These are phyloP conservation scores for Candida namnaoensis DNA, from an alignment of 805 yeast species.

Conservation along the genomic window DNA sequence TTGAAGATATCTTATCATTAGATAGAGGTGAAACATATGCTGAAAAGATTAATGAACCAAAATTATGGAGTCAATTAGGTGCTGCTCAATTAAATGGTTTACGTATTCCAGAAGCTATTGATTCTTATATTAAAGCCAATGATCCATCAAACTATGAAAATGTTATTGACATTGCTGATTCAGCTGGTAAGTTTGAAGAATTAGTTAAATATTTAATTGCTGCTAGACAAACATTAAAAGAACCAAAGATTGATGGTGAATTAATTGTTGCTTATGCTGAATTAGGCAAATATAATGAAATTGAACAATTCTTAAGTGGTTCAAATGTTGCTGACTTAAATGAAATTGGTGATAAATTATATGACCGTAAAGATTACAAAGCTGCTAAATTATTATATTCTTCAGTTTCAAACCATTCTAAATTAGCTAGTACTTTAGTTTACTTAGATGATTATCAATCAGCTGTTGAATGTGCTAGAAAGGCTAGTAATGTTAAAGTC, in stretches of 20 bases:
- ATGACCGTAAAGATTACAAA: conserved; percentile 71
- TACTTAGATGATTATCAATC: conserved; percentile 87
- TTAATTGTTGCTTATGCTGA: conserved; percentile 82
- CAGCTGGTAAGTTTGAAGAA: conserved; percentile 94
- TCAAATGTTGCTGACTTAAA: conserved; percentile 93
- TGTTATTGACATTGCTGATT: conserved; percentile 91
- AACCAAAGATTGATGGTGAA: conserved; percentile 89
- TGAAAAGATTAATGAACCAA: conserved; percentile 78
- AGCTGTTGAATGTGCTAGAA: conserved; percentile 98
- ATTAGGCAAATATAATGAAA: conserved; percentile 64
- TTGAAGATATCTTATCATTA: conserved; percentile 86
- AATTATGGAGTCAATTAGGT: conserved; percentile 92
- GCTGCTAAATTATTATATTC: conserved; percentile 88
- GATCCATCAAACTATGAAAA: conserved; percentile 86
- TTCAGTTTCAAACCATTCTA: conserved; percentile 87
- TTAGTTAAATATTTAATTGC: conserved; percentile 75
- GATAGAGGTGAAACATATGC: conserved; percentile 94
- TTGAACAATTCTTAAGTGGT: conserved; percentile 75
- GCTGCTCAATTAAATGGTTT: conserved; percentile 92
- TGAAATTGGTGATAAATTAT: conserved; percentile 84
- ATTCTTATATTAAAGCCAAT: conserved; percentile 84
- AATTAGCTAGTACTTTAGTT: conserved; percentile 93
- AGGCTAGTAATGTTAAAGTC: conserved; percentile 86
- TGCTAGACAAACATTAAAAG: conserved; percentile 90
- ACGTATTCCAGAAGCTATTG: conserved; percentile 85